These are phyloP conservation scores for Pelargonium exstipulatum DNA, from an alignment of 441 rosid genomes.

Conservation along the genomic window DNA sequence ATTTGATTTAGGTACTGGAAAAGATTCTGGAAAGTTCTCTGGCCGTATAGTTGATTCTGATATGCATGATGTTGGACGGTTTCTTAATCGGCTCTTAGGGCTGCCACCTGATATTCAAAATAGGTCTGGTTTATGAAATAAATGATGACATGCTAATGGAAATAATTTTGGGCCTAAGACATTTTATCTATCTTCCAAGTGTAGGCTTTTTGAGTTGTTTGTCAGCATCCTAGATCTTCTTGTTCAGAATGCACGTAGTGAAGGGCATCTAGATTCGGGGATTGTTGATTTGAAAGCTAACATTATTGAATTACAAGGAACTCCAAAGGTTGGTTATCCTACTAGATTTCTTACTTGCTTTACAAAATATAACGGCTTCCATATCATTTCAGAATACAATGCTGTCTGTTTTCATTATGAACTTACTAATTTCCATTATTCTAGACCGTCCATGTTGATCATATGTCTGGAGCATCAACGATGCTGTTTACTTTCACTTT, in stretches of 20 bases:
- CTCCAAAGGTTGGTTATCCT: slow-evolving; percentile 66
- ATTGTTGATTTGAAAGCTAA: slow-evolving; percentile 96
- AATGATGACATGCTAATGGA: slow-evolving; percentile 14
- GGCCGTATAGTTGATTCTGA: slow-evolving; percentile 98
- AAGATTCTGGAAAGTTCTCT: slow-evolving; percentile 65
- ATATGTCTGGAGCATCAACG: slow-evolving; percentile 92
- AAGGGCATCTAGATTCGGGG: slow-evolving; percentile 92
- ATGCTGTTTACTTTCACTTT: slow-evolving; percentile 79
- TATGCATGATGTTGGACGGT: slow-evolving; percentile 98
- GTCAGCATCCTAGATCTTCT: slow-evolving; percentile 84
- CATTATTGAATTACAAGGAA: slow-evolving; percentile 63
- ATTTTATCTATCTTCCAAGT: slow-evolving; percentile 20
- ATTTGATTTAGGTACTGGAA: slow-evolving; percentile 61
- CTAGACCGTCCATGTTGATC: slow-evolving; percentile 90
- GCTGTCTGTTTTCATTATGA: not conserved
- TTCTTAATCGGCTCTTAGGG: slow-evolving; percentile 90
- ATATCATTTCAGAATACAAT: slow-evolving; percentile 44
- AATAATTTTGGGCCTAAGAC: slow-evolving; percentile 15
- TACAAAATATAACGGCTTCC: slow-evolving; percentile 25
- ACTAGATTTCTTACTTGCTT: slow-evolving; percentile 21
- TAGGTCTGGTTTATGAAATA: slow-evolving; percentile 40
- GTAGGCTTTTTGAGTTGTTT: slow-evolving; percentile 92
- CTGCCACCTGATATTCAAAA: slow-evolving; percentile 96
- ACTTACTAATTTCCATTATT: not conserved
- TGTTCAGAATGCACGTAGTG: slow-evolving; percentile 88